These are phyloP conservation scores for Musa beccarii DNA, from an alignment of 176 grass and related monocot species.

Conservation along the genomic window DNA sequence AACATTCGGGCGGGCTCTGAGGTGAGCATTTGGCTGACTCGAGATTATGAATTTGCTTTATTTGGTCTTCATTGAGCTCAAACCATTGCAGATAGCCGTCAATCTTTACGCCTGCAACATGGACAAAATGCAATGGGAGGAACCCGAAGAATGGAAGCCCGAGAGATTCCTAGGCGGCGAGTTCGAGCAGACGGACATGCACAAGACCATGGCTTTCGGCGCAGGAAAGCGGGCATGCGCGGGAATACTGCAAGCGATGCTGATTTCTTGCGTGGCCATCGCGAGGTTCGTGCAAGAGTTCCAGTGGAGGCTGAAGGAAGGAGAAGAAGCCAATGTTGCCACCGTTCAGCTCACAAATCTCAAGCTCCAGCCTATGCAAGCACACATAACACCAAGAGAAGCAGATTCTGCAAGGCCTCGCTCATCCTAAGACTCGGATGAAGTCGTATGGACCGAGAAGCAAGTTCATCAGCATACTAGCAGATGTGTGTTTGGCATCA, in stretches of 20 bases:
- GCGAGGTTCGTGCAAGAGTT: slow-evolving; percentile 69
- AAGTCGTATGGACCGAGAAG: too few species aligned
- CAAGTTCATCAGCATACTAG: too few species aligned
- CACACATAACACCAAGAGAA: slow-evolving; percentile 39
- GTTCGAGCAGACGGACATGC: slow-evolving; percentile 30
- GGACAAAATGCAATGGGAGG: slow-evolving; percentile 56
- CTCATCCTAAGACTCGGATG: background rate
- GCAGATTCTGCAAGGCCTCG: background rate
- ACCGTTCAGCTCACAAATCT: slow-evolving; percentile 61
- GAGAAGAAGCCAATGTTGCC: slow-evolving; percentile 56
- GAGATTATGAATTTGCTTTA: background rate
- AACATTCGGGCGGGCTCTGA: slow-evolving; percentile 42
- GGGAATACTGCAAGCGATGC: slow-evolving; percentile 45
- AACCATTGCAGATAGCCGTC: slow-evolving; percentile 41
- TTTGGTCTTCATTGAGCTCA: background rate
- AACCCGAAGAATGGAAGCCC: slow-evolving; percentile 62
- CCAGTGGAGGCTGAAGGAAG: slow-evolving; percentile 57
- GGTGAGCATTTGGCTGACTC: slow-evolving; percentile 20
- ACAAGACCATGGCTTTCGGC: slow-evolving; percentile 87
- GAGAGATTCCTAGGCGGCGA: slow-evolving; percentile 58
- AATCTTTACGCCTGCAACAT: slow-evolving; percentile 86
- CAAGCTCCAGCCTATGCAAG: slow-evolving; percentile 45
- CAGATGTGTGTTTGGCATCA: too few species aligned
- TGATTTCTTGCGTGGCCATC: slow-evolving; percentile 44
- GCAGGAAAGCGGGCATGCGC: slow-evolving; percentile 62